These are phyloP conservation scores for Plasmodiophora brassicae DNA, from an alignment of 208 protist species.

Conservation along the genomic window DNA sequence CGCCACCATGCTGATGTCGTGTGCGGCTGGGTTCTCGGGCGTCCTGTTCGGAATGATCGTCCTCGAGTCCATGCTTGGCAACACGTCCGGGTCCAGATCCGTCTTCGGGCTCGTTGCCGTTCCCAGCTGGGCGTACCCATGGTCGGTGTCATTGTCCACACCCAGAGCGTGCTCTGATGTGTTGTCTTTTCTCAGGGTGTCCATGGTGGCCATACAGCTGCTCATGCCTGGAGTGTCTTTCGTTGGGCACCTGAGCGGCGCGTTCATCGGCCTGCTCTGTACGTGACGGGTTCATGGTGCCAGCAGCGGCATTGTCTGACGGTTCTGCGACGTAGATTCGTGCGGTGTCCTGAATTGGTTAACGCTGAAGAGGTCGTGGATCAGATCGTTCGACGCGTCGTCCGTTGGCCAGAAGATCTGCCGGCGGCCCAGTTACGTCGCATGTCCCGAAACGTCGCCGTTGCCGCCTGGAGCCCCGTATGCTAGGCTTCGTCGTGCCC, in stretches of 20 bases:
- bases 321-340: background rate
- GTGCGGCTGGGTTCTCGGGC: conserved; percentile 22
- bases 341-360: background rate
- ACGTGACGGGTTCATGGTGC: background rate
- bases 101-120: background rate
- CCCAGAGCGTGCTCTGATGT: background rate
- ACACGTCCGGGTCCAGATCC: background rate
- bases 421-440: background rate
- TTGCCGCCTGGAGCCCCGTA: background rate
- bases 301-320: background rate
- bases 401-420: too few relatives aligned
- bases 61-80: background rate
- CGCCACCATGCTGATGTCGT: background rate
- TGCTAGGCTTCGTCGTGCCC: background rate
- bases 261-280: background rate
- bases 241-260: background rate
- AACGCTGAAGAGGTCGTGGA: background rate
- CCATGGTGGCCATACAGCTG: background rate
- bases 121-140: background rate
- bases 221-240: background rate
- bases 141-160: background rate
- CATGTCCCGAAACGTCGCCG: background rate
- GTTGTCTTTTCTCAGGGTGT: background rate
- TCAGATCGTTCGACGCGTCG: background rate
- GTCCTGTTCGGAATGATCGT: conserved; percentile 11